phyloP scores from a whole-genome alignment of 1,139 yeast species.

The Geotrichum macrosporum region DNA sequence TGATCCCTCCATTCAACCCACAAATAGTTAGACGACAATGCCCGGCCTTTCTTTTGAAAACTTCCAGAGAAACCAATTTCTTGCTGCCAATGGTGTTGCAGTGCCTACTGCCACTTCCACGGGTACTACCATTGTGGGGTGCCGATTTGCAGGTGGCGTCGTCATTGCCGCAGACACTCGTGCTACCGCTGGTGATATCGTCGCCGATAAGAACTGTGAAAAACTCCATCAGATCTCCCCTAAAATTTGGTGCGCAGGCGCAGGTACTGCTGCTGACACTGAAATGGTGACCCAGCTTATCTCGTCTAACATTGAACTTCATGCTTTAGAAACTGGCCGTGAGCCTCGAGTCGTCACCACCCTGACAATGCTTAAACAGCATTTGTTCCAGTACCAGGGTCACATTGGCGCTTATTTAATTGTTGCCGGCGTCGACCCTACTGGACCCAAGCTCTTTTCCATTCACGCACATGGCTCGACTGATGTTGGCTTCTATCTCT shows the following conservation, averaged over 20 bases:
- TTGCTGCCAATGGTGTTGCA: conserved; percentile 67
- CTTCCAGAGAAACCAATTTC: conserved; percentile 76
- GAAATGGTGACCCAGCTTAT: conserved; percentile 94
- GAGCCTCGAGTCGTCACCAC: conserved; percentile 93
- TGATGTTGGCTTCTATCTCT: conserved; percentile 87
- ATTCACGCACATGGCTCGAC: conserved; percentile 98
- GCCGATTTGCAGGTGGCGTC: conserved; percentile 87
- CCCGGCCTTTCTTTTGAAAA: conserved; percentile 91
- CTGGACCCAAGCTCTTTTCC: conserved; percentile 88
- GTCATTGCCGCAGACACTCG: conserved; percentile 98
- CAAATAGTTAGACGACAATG: conserved; percentile 43
- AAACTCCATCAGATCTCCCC: conserved; percentile 91
- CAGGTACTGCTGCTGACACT: conserved; percentile 99
- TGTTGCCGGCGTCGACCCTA: conserved; percentile 95
- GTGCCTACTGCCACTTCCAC: conserved; percentile 91
- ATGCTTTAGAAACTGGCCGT: conserved; percentile 74
- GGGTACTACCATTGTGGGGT: conserved; percentile 97
- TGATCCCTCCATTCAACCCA: not conserved
- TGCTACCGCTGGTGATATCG: conserved; percentile 93
- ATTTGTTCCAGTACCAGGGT: conserved; percentile 93
- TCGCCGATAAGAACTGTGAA: conserved; percentile 97
- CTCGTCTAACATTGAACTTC: conserved; percentile 85
- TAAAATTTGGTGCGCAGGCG: conserved; percentile 98
- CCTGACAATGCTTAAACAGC: conserved; percentile 88
- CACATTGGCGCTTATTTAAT: conserved; percentile 94